These are phyloP conservation scores for Ogataea minuta DNA, from an alignment of 805 yeast species.

Conservation along the genomic window DNA sequence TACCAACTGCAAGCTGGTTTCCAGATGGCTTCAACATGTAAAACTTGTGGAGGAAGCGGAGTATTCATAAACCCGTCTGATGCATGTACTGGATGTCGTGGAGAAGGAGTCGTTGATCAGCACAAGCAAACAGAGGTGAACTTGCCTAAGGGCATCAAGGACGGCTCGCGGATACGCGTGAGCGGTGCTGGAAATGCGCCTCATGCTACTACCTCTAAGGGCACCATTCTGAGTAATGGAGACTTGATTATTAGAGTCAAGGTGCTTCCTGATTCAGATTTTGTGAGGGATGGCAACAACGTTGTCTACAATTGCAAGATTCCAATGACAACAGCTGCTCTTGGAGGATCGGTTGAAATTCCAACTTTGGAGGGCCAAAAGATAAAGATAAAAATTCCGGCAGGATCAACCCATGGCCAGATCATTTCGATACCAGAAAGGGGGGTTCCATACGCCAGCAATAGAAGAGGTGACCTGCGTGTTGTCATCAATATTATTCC, in stretches of 20 bases:
- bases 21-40: constrained; percentile 95
- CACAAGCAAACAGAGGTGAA: constrained; percentile 75
- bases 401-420: constrained; percentile 80
- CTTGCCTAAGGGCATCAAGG: constrained; percentile 83
- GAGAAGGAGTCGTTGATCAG: constrained; percentile 76
- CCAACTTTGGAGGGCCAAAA: constrained; percentile 80
- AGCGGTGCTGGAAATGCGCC: constrained; percentile 93
- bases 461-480: constrained; percentile 74
- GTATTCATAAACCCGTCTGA: constrained; percentile 66
- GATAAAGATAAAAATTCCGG: constrained; percentile 73
- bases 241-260: constrained; percentile 82
- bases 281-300: constrained; percentile 64
- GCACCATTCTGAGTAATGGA: constrained; percentile 71
- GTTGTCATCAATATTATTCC: constrained; percentile 71
- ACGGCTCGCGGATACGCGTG: constrained; percentile 81
- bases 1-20: constrained; percentile 89
- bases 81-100: constrained; percentile 79
- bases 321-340: constrained; percentile 92
- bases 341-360: constrained; percentile 88
- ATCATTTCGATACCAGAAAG: constrained; percentile 73
- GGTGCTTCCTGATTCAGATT: constrained; percentile 71
- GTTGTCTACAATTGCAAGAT: constrained; percentile 64
- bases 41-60: constrained; percentile 85
- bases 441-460: constrained; percentile 72
- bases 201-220: constrained; percentile 66